Evolutionary conservation across 805 yeast genomes (phyloP), one percentile per base, ranked within the genome.

Genomic region (Cyberlindnera misumaiensis): DNA sequence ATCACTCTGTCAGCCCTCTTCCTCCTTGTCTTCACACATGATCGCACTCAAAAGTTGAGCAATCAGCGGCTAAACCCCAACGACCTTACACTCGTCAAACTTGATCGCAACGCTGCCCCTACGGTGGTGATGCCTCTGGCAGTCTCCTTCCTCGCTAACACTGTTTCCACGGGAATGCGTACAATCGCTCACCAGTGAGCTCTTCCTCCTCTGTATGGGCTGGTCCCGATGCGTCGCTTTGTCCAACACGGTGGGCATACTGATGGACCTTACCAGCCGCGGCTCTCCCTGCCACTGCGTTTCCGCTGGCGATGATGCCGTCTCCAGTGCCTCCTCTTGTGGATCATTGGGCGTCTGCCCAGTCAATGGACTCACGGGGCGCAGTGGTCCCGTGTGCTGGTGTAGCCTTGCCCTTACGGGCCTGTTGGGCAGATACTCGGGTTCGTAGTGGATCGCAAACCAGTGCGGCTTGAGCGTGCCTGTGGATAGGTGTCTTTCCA

Each of bases 51-150:
- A 20, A n/a, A 20, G 24, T 8, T 20, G 24, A 20, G 24, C 8
- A 20, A 20, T 20, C 24, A 20, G 5, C 24, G 24, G 24, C 8
- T 8, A 20, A 5, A 20, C 24, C 24, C 24, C 24, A 8, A 20
- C 24, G 8, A 40, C 35, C 27, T 38, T 32, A 14, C 36, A 42
- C 37, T 44, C 42, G 3, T 47, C 42, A 36, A 50, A 50, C 36
- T 48, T 52, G 29, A 54, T 54, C 9, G 59, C 59, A 25, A 54
- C 56, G 5, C 52, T 46, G 1, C 55, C 56, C 20, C 59, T 44
- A 18, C 59, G 48, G 35, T 54, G 58, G 40, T 54, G 59, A 34
- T 54, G 59, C 33, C 59, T 48, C 10, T 39, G 35, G 34, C 52
- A 51, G 16, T 15, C 31, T 14, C 11, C 22, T 9, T 32, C 36